These are phyloP conservation scores for Rhizoctonia solani DNA, from an alignment of 1,284 basidiomycete genomes.

Conservation along the genomic window DNA sequence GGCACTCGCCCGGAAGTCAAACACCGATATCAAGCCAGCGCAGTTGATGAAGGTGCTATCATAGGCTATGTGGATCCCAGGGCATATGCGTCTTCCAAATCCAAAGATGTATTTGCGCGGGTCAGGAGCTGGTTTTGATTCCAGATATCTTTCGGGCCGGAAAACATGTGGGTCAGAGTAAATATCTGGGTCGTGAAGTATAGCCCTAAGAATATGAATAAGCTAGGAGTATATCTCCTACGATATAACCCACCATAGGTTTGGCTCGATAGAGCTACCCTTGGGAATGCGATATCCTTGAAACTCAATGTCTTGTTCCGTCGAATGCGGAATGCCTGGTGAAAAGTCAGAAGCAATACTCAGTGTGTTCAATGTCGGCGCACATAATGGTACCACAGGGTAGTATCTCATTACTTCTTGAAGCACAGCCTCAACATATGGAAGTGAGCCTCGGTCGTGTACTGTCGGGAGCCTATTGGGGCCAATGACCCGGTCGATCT, in stretches of 20 bases:
- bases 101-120: conserved; percentile 28
- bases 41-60: conserved; percentile 29
- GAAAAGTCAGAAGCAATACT: background rate
- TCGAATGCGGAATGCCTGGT: conserved; percentile 7
- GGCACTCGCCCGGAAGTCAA: conserved; percentile 4
- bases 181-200: conserved; percentile 34
- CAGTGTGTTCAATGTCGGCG: background rate
- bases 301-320: conserved; percentile 6
- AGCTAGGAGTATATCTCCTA: too few species aligned
- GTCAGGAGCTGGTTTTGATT: conserved; percentile 18
- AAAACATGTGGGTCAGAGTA: conserved; percentile 34
- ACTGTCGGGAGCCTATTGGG: conserved; percentile 23
- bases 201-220: conserved; percentile 6
- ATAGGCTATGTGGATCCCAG: conserved; percentile 37
- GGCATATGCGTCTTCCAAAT: conserved; percentile 32
- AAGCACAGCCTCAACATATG: conserved; percentile 41
- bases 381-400: conserved; percentile 6
- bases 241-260: too few species aligned
- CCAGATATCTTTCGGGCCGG: conserved; percentile 31
- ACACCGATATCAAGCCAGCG: conserved; percentile 15
- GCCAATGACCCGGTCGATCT: conserved; percentile 33
- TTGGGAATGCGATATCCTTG: conserved; percentile 17
- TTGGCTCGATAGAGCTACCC: conserved; percentile 9
- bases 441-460: conserved; percentile 9
- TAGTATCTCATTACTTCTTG: conserved; percentile 40